A percentile compares a stretch with the other conserved stretches of the same genome.
Conservation (phyloP, 2,329 filamentous ascomycete species). For the Lasiodiplodia sp. region DNA sequence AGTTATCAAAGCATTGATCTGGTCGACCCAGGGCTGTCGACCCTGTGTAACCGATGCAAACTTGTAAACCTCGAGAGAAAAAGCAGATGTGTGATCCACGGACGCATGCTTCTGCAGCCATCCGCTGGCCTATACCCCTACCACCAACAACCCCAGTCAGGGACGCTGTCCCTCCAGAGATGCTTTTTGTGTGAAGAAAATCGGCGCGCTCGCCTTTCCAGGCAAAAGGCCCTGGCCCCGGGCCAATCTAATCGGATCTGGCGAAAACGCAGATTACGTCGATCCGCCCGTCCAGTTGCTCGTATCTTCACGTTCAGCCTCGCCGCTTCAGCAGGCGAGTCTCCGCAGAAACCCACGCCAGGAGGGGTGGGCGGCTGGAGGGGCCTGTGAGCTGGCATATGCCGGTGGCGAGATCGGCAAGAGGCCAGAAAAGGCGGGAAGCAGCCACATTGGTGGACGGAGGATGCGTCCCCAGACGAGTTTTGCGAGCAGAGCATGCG, state of each 20-base stretch:
- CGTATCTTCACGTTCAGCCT: conserved; percentile 28
- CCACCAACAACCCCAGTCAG: conserved; percentile 19
- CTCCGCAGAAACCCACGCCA: conserved; percentile 12
- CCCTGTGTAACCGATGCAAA: conserved; percentile 30
- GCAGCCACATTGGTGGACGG: conserved; percentile 24
- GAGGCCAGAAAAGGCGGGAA: conserved; percentile 10
- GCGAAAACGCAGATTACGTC: conserved; percentile 23
- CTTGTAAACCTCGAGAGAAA: conserved; percentile 26
- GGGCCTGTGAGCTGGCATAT: conserved; percentile 22
- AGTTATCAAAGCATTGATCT: conserved; percentile 29
- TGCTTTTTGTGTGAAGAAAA: conserved; percentile 29
- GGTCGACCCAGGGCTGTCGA: conserved; percentile 24
- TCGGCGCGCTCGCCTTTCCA: conserved; percentile 21
- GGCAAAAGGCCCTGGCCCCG: conserved; percentile 8
- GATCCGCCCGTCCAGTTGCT: conserved; percentile 12
- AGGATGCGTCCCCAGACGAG: not conserved
- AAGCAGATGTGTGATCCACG: conserved; percentile 25
- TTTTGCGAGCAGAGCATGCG: conserved; percentile 4
- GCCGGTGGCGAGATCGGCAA: conserved; percentile 26
- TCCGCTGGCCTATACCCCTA: conserved; percentile 24
- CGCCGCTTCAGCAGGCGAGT: not conserved
- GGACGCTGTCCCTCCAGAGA: conserved; percentile 4
- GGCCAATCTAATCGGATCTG: conserved; percentile 27
- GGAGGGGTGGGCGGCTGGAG: conserved; percentile 18
- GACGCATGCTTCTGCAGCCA: conserved; percentile 24